Conservation (phyloP, 2,329 filamentous ascomycete species). For the Escovopsis sp. region DNA sequence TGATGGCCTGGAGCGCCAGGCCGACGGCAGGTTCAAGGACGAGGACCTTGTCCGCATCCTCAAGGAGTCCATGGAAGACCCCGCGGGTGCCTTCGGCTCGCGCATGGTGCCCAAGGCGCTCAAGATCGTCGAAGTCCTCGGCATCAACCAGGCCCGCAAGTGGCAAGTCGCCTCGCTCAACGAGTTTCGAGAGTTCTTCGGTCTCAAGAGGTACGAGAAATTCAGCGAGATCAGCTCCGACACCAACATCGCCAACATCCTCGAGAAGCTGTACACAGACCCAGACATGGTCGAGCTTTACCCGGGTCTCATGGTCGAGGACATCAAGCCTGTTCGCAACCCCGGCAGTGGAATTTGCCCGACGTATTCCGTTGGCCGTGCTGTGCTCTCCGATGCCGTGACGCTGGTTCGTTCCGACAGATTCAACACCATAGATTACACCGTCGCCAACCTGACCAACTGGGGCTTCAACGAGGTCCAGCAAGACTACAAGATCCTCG, state of each 20-base stretch:
- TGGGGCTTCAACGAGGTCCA: slow-evolving; percentile 1
- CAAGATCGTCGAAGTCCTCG: slow-evolving; percentile 45
- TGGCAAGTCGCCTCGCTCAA: slow-evolving; percentile 49
- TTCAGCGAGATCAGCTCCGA: slow-evolving; percentile 47
- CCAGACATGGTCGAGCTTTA: slow-evolving; percentile 57
- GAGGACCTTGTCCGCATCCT: slow-evolving; percentile 42
- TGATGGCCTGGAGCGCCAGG: slow-evolving; percentile 31
- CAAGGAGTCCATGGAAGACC: slow-evolving; percentile 17
- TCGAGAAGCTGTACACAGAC: slow-evolving; percentile 45
- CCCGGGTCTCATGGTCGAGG: slow-evolving; percentile 50
- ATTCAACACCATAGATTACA: slow-evolving; percentile 39
- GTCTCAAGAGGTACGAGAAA: slow-evolving; percentile 37
- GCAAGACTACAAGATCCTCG: slow-evolving; percentile 4
- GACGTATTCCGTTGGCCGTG: slow-evolving; percentile 38
- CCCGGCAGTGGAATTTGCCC: slow-evolving; percentile 38
- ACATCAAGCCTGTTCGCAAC: slow-evolving; percentile 34
- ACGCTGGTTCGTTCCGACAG: slow-evolving; percentile 43
- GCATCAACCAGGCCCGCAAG: slow-evolving; percentile 45
- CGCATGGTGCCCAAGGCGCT: slow-evolving; percentile 43
- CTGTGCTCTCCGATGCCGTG: slow-evolving; percentile 45
- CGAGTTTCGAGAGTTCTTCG: slow-evolving; percentile 50
- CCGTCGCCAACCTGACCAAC: slow-evolving; percentile 21
- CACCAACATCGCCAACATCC: slow-evolving; percentile 36
- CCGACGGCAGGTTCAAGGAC: slow-evolving; percentile 35
- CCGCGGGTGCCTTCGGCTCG: slow-evolving; percentile 34